Evolutionary conservation across 2,329 filamentous ascomycete genomes (phyloP), one percentile per base, ranked within the genome.

Genomic region (Penicillium polonicum): DNA sequence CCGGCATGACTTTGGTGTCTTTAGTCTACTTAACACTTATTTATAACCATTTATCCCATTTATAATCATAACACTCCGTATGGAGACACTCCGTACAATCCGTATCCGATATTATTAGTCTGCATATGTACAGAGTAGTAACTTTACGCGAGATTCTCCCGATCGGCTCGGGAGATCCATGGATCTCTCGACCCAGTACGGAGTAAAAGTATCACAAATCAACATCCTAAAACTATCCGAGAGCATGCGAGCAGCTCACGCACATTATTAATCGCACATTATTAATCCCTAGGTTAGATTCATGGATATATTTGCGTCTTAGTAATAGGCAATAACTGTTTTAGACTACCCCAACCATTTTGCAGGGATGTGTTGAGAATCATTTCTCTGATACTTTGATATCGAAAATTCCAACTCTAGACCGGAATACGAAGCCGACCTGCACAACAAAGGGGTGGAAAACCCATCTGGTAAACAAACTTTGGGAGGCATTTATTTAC

Each of bases 131-230:
- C 25, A 27, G 17, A 19, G 35, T 10, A 27, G 7, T 13, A 2
- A 7, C 12, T 19, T 45, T 8, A 27, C 41, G 19, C n/a, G 25
- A 31, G 29, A 27, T 53, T 48, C 5, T 8, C 10, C 12, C 52
- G 38, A 55, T 55, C 53, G 53, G 23, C 38, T 55, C n/a, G 45
- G 27, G 35, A 33, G 31, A 29, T 23, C 23, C 23, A 23, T 23
- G 23, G 23, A 23, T 45, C 10, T 21, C n/a, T 43, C 10, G 27
- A 19, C 48, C n/a, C 21, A 50, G 44, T 21, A 21, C 21, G 21
- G 21, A 21, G 21, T 25, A 10, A 31, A 43, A 21, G 17, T 5
- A 27, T 33, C 17, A 21, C 3, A 8, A 15, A 51, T 21, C n/a
- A 8, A 10, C 42, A 19, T 17, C 41, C 41, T 31, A 31, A 17